Evolutionary conservation across 441 rosid genomes (phyloP).

Genomic region (Erodium texanum): DNA sequence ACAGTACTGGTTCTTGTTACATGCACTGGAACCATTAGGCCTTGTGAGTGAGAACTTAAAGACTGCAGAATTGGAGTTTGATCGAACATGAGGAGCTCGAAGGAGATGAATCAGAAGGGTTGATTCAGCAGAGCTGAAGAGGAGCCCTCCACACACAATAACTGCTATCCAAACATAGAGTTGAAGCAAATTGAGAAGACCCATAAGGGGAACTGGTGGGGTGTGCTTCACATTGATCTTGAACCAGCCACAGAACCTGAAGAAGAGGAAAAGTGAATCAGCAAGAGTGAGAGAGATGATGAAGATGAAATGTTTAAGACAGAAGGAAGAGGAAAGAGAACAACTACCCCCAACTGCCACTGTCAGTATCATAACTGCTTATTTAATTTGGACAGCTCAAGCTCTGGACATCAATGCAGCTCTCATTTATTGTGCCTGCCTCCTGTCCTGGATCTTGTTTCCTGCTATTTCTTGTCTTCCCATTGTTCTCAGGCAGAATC

Average conservation of each 20-base stretch:
- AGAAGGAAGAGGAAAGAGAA: constrained; percentile 10
- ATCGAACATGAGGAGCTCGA: constrained; percentile 31
- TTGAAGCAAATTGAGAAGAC: constrained; percentile 21
- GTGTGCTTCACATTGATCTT: constrained; percentile 19
- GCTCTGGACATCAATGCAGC: neutral
- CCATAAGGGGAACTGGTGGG: constrained; percentile 23
- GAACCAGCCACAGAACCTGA: constrained; percentile 5
- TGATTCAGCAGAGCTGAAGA: constrained; percentile 23
- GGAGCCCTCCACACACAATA: constrained; percentile 8
- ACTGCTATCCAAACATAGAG: constrained; percentile 18
- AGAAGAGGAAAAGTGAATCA: neutral
- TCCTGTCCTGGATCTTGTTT: neutral
- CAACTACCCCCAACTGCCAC: constrained; percentile 34
- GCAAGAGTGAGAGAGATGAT: neutral
- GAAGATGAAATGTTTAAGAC: constrained; percentile 7
- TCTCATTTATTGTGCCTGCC: constrained; percentile 14
- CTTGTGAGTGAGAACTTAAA: constrained; percentile 30
- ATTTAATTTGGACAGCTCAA: constrained; percentile 22
- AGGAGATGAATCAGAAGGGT: constrained; percentile 27
- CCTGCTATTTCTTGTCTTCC: too few species aligned
- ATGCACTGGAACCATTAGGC: constrained; percentile 34
- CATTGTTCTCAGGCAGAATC: too few species aligned
- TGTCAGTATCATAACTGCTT: constrained; percentile 43
- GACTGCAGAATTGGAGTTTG: constrained; percentile 36
- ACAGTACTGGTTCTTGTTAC: constrained; percentile 26